Conservation (phyloP, 352 stramenopile species). For the Phytophthora sansomeana region DNA sequence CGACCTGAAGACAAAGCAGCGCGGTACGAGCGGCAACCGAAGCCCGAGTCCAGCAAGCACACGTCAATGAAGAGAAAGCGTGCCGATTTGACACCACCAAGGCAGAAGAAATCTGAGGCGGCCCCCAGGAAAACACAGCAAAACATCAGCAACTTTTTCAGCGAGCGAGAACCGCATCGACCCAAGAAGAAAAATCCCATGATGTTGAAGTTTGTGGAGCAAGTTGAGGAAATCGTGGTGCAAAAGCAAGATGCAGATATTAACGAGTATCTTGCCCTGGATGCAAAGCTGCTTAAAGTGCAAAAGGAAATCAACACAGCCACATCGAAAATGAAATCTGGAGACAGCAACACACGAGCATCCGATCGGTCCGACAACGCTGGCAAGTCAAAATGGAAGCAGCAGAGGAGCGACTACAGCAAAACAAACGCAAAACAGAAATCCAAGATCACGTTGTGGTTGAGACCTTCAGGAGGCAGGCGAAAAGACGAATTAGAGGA, state of each 20-base stretch:
- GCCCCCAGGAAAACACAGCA: constrained; percentile 10
- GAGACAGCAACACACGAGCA: neutral
- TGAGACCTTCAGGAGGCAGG: constrained; percentile 14
- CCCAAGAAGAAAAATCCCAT: constrained; percentile 31
- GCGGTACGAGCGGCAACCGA: constrained; percentile 2
- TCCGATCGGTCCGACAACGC: constrained; percentile 3
- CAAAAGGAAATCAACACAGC: constrained; percentile 22
- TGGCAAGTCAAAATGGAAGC: constrained; percentile 25
- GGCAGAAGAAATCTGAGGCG: neutral
- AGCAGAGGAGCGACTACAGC: constrained; percentile 28
- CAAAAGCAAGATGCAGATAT: constrained; percentile 34
- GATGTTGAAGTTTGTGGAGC: constrained; percentile 39
- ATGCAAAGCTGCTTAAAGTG: constrained; percentile 32
- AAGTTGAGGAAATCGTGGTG: constrained; percentile 36
- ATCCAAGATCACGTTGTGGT: constrained; percentile 21
- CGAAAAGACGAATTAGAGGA: constrained; percentile 20
- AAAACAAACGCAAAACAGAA: constrained; percentile 11
- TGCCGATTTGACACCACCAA: constrained; percentile 11
- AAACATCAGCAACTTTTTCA: constrained; percentile 37
- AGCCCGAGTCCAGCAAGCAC: constrained; percentile 20
- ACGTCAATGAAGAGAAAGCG: constrained; percentile 33
- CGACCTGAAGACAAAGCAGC: constrained; percentile 6
- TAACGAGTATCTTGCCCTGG: constrained; percentile 43
- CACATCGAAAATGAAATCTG: constrained; percentile 8
- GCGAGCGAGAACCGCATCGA: constrained; percentile 16